Evolutionary conservation across 805 yeast genomes (phyloP), one percentile per base, ranked within the genome.

Genomic region (Alloascoidea hylecoeti): DNA sequence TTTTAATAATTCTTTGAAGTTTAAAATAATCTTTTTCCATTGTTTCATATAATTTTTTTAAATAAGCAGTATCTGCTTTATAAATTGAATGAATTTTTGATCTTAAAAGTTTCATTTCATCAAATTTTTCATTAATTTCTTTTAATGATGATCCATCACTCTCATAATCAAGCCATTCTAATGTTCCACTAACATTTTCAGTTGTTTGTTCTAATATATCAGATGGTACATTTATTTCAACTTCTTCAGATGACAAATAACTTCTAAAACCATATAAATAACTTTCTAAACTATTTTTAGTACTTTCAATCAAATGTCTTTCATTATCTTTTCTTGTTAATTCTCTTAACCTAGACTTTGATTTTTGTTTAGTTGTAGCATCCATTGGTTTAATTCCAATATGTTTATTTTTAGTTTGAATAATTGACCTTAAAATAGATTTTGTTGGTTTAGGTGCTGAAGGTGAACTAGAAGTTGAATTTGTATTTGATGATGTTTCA

Each of bases 221-320:
- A 23, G 30, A 9, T 23, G 30, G 30, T 23, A 23, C 30, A n/a
- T 23, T 23, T 23, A 9, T 23, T n/a, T 44, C 41, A 4, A 66
- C 66, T 16, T 67, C 72, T 32, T 68, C 68, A 19, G 72, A 73
- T 14, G 72, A 79, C 15, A 83, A 48, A 38, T 60, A 65, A 5
- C 70, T 64, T 41, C 94, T 72, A 18, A 83, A 63, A 41, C 67
- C 68, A 58, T 89, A 88, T 39, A 86, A 61, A n/a, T 70, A 58
- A 15, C 75, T 67, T 57, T 89, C 97, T 15, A 89, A 66, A 27
- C 64, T 57, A 54, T 88, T 89, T 46, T 72, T 68, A 18, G 70
- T 57, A 40, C 72, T 73, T 35, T 81, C 81, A 33, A 71, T 57
- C 38, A 61, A 57, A 18, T 60, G 56, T 39, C 82, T 64, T 38